Evolutionary conservation across 768 basidiomycete species (phyloP).

Genomic region (Auricularia auricula-judae): DNA sequence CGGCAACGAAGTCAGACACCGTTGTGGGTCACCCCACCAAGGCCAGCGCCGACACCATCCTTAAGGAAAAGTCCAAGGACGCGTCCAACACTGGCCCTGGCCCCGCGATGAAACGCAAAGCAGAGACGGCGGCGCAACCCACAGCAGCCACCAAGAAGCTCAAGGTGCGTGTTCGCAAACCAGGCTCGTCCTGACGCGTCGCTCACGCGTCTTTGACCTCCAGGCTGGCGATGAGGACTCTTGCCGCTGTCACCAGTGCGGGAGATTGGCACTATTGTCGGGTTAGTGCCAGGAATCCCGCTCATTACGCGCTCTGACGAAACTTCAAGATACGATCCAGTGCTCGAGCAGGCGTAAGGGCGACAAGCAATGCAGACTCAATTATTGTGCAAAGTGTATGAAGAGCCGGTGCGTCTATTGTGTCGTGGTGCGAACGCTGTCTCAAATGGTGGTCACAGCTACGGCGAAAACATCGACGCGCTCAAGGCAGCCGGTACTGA

Average conservation of each 20-base stretch:
- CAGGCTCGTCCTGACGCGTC: neutral
- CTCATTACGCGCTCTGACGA: neutral
- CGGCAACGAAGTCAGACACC: neutral
- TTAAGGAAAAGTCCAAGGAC: constrained; percentile 2
- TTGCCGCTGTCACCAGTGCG: constrained; percentile 6
- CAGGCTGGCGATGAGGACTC: neutral
- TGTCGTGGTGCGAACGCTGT: neutral
- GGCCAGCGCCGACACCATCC: neutral
- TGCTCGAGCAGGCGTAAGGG: constrained; percentile 1
- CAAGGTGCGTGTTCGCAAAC: neutral
- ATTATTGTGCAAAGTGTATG: constrained; percentile 53
- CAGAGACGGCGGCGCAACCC: neutral
- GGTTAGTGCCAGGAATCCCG: neutral
- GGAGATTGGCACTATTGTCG: neutral
- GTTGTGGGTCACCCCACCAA: neutral
- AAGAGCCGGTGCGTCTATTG: constrained; percentile 29
- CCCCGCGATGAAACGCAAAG: neutral
- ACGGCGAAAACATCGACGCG: constrained; percentile 38
- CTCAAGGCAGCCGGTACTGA: constrained; percentile 20
- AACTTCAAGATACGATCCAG: neutral
- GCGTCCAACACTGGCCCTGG: neutral
- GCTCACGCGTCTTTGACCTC: neutral
- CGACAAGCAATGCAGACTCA: constrained; percentile 2
- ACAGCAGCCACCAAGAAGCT: constrained; percentile 1
- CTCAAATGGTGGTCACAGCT: constrained; percentile 20